phyloP scores from a whole-genome alignment of 129 eudicot genomes.

The Centaurea solstitialis region DNA sequence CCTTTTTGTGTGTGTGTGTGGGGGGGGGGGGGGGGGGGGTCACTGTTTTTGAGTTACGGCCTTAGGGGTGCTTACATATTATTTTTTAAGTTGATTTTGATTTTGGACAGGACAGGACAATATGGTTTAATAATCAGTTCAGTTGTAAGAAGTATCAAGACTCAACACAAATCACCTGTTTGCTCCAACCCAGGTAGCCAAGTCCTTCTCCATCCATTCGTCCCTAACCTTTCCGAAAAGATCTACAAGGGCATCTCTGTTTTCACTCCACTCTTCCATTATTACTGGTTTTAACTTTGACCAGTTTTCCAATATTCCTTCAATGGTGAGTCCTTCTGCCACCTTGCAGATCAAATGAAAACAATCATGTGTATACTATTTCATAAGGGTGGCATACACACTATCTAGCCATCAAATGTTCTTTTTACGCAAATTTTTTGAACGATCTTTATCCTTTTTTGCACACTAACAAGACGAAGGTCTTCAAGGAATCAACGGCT shows the following conservation, averaged over 20 bases:
- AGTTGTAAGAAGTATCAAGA: neutral
- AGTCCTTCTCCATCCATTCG: conserved; percentile 92
- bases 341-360: conserved; percentile 53
- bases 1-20: too few relatives aligned
- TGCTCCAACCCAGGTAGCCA: conserved; percentile 92
- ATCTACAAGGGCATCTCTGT: conserved; percentile 75
- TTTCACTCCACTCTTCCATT: conserved; percentile 83
- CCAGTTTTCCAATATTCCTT: conserved; percentile 80
- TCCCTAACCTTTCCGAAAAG: conserved; percentile 94
- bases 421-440: neutral
- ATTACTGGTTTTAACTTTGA: conserved; percentile 65
- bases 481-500: neutral
- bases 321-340: conserved; percentile 81
- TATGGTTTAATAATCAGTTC: neutral
- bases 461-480: neutral
- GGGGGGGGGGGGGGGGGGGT: neutral
- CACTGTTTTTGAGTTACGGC: too few relatives aligned
- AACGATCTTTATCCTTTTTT: neutral
- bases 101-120: neutral
- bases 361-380: conserved; percentile 18
- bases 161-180: conserved; percentile 53
- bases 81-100: neutral
- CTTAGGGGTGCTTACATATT: neutral
- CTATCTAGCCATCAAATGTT: neutral
- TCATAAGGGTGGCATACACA: neutral